These are phyloP conservation scores for Globisporangium yorkense DNA, from an alignment of 352 stramenopile species.

Conservation along the genomic window DNA sequence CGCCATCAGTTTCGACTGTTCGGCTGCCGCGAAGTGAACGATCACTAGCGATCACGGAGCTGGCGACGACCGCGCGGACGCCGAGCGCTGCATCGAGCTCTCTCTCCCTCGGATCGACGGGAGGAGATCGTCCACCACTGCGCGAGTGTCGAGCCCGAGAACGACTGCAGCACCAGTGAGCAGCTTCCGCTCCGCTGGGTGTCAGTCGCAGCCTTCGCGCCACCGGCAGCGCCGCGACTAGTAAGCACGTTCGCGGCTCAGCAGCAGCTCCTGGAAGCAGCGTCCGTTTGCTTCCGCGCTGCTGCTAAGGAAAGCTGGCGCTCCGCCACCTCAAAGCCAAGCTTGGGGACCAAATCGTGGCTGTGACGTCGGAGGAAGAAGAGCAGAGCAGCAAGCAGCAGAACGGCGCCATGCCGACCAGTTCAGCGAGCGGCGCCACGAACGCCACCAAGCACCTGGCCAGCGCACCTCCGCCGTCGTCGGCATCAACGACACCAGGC, in stretches of 20 bases:
- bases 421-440: conserved; percentile 13
- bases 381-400: conserved; percentile 17
- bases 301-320: conserved; percentile 23
- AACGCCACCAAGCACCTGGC: conserved; percentile 9
- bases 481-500: neutral
- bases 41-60: too few relatives aligned
- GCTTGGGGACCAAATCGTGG: conserved; percentile 28
- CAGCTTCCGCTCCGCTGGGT: too few relatives aligned
- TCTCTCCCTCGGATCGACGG: too few relatives aligned
- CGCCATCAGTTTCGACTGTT: too few relatives aligned
- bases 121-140: too few relatives aligned
- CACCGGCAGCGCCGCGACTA: too few relatives aligned
- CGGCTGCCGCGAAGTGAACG: too few relatives aligned
- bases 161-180: too few relatives aligned
- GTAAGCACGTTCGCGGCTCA: neutral
- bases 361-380: conserved; percentile 20
- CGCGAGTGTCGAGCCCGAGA: too few relatives aligned
- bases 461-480: conserved; percentile 7
- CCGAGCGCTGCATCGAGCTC: too few relatives aligned
- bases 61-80: too few relatives aligned
- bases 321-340: conserved; percentile 34
- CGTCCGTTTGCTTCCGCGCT: neutral
- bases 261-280: neutral
- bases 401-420: conserved; percentile 23
- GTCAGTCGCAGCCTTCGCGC: too few relatives aligned